Base-by-base conservation (phyloP, 1,139 yeast genomes). In the Yamadazyma membranifaciens region DNA sequence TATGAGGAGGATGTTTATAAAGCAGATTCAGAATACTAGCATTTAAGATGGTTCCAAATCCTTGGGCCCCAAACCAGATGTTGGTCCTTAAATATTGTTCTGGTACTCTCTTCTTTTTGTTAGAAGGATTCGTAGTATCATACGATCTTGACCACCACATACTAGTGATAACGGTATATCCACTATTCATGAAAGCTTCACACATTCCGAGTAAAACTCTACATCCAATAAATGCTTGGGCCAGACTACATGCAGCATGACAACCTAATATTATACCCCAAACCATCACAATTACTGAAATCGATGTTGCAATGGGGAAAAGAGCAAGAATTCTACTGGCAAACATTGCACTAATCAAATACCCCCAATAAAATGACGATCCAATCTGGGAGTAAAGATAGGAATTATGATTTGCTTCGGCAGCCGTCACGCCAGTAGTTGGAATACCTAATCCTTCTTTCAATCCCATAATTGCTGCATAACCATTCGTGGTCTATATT, bases 391-490 rank as follows among this genome's bases (percentile, higher is more conserved):
- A 55, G 42, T 59, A 59, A 27, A 52, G 9, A 6, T 32, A 16
- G 12, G 27, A 10, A 24, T 34, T 34, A 34, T 27, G 31, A 43
- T 34, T 57, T 47, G 16, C 58, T 57, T 6, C 14, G 6, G 15
- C 31, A 3, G 36, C 31, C 7, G 15, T 33, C 11, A 28, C 31
- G 3, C 33, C 33, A 30, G 33, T 30, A 9, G 33, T 16, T 15
- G 33, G 33, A 13, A 75, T 59, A 43, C 72, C 78, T 25, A 75
- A 59, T 42, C 72, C 78, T 4, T 52, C 55, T 44, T 68, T 58
- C 33, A 81, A 62, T 2, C 85, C 86, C 67, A 80, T 67, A 38
- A 82, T 71, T 1, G 86, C 73, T 4, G 86, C 86, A 43, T 72
- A 74, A 12, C 80, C 24, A 20, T 20, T 20, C 7, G 24, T 20